Evolutionary conservation across 75 land plant species (phyloP), one percentile per base, ranked within the genome.

Genomic region (Selaginella tamariscina): DNA sequence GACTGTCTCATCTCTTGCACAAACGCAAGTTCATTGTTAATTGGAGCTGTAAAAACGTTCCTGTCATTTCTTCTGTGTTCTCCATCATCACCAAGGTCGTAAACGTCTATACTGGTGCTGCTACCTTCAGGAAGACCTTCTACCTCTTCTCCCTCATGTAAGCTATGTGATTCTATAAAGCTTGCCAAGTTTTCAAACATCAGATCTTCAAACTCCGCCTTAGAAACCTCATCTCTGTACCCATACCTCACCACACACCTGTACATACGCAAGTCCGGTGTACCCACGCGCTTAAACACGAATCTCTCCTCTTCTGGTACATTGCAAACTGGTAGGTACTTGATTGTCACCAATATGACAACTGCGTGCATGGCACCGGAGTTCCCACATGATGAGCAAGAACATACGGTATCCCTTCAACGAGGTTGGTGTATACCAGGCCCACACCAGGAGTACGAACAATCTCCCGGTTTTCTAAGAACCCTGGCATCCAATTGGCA

Each of bases 171-270:
- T 39, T 39, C 49, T 39, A 59, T 59, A n/a, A 59, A 59, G 8
- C 62, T 2, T 59, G 5, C 62, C 23, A 59, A 23, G 26, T 9
- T 59, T 9, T 59, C 18, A 9, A 59, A 59, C 62, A 59, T 8
- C 21, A n/a, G 23, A 5, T 59, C 8, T n/a, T 59, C 62, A 59
- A 59, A 27, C 62, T 23, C 62, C 26, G 9, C 62, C 26, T 59
- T 2, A 8, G 62, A 23, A 49, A 11, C 18, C 20, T 59, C 8
- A 27, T 59, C 62, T 21, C 62, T 5, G 62, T 59, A 59, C 8
- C 62, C 62, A 59, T 59, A 59, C 62, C 62, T 59, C 5, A n/a
- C 62, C 8, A 59, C n/a, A n/a, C 62, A 59, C 62, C 62, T 59
- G 62, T 59, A 59, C 8, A 59, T 21, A 8, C 62, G 62, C 9